Evolutionary conservation across 208 protist genomes (phyloP), one percentile per base, ranked within the genome.

Genomic region (Trypanosomatidae sp.): DNA sequence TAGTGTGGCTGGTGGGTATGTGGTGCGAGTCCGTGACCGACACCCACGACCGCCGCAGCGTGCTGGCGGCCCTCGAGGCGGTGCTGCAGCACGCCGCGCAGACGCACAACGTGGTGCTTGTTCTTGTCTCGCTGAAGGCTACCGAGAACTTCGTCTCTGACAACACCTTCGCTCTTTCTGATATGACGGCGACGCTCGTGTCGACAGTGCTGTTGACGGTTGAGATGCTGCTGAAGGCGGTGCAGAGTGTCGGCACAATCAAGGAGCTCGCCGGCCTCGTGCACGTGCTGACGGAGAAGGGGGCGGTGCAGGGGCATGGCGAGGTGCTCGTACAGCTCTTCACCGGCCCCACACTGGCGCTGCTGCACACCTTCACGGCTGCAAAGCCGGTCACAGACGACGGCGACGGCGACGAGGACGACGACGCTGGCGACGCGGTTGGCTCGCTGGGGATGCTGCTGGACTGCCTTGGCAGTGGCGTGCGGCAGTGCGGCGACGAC

Each of bases 1-100:
- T 94, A 1, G 84, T 95, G 56, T 96, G 92, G 90, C 73, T 96
- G 36, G 75, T 94, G 19, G 92, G 92, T 0, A 94, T 95, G 92
- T 96, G 92, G 90, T 96, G 92, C 52, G 92, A 90, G 64, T 90
- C 88, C 1, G 86, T 92, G 0, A 72, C 67, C 0, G 50, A 86
- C 47, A 33, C 66, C 3, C 44, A 19, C 17, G 36, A 85, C 25
- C 90, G 92, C 5, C 68, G 55, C 30, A 46, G 75, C 33, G 85
- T 96, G 0, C 85, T 95, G 58, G 59, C 66, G 0, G 84, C 85
- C 0, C 71, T 96, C n/a, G 79, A 83, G 47, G 73, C 69, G 52
- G 71, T 96, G 49, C 64, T 94, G 30, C 69, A 78, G 36, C 58
- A 76, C 28, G 71, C 82, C 39, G 33, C 53, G 22, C 69, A 69